Percentiles rank a stretch among this genome's conserved stretches.
Evolutionary conservation across 176 grass and related monocot species (phyloP).

Genomic region (Microstegium vimineum): DNA sequence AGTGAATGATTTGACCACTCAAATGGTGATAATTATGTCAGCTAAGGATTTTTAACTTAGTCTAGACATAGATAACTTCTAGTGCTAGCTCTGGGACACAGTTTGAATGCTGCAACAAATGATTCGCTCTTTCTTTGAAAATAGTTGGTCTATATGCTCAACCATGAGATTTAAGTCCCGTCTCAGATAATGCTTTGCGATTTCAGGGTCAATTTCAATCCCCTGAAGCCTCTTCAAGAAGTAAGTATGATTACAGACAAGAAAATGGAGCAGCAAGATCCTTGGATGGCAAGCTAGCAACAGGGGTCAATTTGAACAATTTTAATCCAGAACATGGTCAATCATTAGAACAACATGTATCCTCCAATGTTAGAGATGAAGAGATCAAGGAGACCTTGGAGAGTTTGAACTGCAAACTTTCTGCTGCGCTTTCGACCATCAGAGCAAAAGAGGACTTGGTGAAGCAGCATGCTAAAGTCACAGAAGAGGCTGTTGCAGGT

Average conservation of each 20-base stretch:
- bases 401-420: slow-evolving; percentile 73
- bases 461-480: slow-evolving; percentile 88
- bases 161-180: slow-evolving; percentile 37
- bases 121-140: neutral
- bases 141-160: slow-evolving; percentile 6
- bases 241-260: slow-evolving; percentile 44
- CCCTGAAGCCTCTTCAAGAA: slow-evolving; percentile 33
- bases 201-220: slow-evolving; percentile 38
- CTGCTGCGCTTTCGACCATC: slow-evolving; percentile 70
- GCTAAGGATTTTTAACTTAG: neutral
- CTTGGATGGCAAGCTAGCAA: slow-evolving; percentile 33
- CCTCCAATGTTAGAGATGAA: slow-evolving; percentile 49
- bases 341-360: slow-evolving; percentile 5
- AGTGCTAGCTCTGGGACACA: slow-evolving; percentile 11
- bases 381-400: slow-evolving; percentile 54
- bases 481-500: slow-evolving; percentile 98
- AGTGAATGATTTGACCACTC: neutral
- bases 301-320: slow-evolving; percentile 19
- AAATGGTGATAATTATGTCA: neutral
- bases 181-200: slow-evolving; percentile 32
- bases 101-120: neutral
- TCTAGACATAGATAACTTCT: slow-evolving; percentile 11
- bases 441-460: slow-evolving; percentile 91
- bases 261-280: slow-evolving; percentile 30
- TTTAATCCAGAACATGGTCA: slow-evolving; percentile 32